These are phyloP conservation scores for Hirsutella thompsonii DNA, from an alignment of 2,329 filamentous ascomycete species.

Conservation along the genomic window DNA sequence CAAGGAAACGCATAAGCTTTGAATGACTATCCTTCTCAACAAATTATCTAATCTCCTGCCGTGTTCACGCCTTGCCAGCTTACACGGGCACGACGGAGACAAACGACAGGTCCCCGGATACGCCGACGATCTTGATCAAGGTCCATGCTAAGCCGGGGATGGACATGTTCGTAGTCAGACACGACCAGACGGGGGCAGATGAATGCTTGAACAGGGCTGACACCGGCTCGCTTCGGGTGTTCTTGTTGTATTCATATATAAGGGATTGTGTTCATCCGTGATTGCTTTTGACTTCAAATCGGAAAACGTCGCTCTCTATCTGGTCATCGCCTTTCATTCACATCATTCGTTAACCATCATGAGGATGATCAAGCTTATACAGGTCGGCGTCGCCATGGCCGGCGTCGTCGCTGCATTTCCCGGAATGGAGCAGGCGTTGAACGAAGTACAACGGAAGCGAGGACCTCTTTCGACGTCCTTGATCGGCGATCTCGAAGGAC, in stretches of 20 bases:
- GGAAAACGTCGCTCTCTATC: neutral
- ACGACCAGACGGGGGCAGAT: neutral
- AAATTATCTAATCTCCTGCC: neutral
- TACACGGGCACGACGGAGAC: too few species aligned
- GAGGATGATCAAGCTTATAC: neutral
- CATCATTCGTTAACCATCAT: neutral
- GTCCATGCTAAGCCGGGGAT: neutral
- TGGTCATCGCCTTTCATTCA: neutral
- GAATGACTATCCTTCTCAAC: neutral
- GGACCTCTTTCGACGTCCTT: constrained; percentile 3
- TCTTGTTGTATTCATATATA: too few species aligned
- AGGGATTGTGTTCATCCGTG: too few species aligned
- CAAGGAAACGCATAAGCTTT: too few species aligned
- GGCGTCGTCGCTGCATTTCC: neutral
- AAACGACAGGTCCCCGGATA: neutral
- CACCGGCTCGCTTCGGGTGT: neutral
- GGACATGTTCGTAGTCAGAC: neutral
- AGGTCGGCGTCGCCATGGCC: neutral
- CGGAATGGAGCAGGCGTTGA: neutral
- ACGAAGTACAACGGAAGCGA: neutral
- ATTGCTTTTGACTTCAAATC: too few species aligned
- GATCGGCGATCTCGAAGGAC: constrained; percentile 22
- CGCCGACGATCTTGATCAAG: neutral
- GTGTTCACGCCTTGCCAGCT: neutral
- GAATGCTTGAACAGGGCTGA: neutral